Conservation (phyloP, 1,284 basidiomycete genomes). For the Neonothopanus nambi region DNA sequence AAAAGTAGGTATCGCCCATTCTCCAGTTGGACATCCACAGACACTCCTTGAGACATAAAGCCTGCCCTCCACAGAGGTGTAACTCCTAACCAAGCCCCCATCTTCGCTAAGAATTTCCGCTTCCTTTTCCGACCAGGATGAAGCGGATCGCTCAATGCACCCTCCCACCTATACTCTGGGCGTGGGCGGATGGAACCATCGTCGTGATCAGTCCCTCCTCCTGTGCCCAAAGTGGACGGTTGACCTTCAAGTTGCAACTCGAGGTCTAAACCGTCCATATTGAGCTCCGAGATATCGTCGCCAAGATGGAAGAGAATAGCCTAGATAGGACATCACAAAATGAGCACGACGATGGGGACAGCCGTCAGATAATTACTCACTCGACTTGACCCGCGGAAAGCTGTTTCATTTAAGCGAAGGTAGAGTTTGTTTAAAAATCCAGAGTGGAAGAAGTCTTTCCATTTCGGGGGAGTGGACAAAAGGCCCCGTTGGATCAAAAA, state of each 20-base stretch:
- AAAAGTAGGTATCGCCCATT: constrained; percentile 55
- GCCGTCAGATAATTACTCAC: constrained; percentile 35
- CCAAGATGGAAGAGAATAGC: constrained; percentile 65
- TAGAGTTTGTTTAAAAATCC: constrained; percentile 80
- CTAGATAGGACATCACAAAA: constrained; percentile 32
- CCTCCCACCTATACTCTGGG: constrained; percentile 69
- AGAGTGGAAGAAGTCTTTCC: constrained; percentile 59
- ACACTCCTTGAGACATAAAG: constrained; percentile 50
- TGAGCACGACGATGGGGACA: neutral
- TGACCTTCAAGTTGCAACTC: constrained; percentile 43
- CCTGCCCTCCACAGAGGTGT: constrained; percentile 61
- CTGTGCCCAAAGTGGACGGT: constrained; percentile 61
- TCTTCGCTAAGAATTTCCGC: constrained; percentile 47
- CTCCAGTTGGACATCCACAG: constrained; percentile 57
- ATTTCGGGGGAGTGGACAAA: constrained; percentile 46
- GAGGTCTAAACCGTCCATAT: constrained; percentile 61
- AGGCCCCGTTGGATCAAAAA: constrained; percentile 69
- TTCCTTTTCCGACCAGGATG: constrained; percentile 35
- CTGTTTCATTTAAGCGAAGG: constrained; percentile 73
- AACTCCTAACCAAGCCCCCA: constrained; percentile 67
- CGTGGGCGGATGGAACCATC: constrained; percentile 59
- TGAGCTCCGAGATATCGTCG: constrained; percentile 48
- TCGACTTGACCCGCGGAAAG: constrained; percentile 54
- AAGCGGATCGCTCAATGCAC: constrained; percentile 62
- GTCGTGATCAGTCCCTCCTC: constrained; percentile 74